phyloP scores from a whole-genome alignment of 2,329 filamentous ascomycete species.

The Rhexocercosporidium sp. region DNA sequence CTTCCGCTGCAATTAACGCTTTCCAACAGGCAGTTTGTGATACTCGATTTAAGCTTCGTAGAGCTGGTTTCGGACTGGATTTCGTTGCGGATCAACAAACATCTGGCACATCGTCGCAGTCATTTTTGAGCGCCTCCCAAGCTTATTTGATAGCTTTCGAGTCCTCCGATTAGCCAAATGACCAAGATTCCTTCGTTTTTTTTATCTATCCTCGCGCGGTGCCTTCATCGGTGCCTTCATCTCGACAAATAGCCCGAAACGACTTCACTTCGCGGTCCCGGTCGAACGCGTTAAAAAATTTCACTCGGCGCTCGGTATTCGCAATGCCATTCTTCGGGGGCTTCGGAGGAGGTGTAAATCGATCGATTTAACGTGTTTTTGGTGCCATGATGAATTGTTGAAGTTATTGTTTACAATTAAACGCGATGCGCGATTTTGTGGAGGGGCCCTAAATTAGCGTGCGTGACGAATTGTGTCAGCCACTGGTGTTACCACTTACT shows the following conservation, averaged over 20 bases:
- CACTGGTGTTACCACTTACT: too few relatives aligned
- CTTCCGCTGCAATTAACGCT: conserved; percentile 12
- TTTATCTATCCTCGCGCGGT: background rate
- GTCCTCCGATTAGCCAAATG: background rate
- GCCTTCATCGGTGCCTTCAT: background rate
- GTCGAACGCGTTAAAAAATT: background rate
- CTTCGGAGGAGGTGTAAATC: background rate
- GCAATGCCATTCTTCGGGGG: background rate
- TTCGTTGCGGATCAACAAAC: conserved; percentile 7
- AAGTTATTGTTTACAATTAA: background rate
- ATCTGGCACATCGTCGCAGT: conserved; percentile 1
- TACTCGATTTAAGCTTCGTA: conserved; percentile 22
- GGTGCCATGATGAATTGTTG: background rate
- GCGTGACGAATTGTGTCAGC: too few relatives aligned
- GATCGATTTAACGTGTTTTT: background rate
- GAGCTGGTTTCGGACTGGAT: conserved; percentile 19
- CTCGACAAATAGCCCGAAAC: background rate
- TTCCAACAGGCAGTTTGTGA: conserved; percentile 11
- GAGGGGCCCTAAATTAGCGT: too few relatives aligned
- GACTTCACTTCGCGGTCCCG: background rate
- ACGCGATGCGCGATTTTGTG: background rate
- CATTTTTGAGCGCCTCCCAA: conserved; percentile 2
- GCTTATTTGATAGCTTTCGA: background rate
- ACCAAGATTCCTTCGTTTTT: background rate
- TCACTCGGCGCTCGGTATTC: background rate